These are phyloP conservation scores for Aspergillus sp. DNA, from an alignment of 2,329 filamentous ascomycete species.

Conservation along the genomic window DNA sequence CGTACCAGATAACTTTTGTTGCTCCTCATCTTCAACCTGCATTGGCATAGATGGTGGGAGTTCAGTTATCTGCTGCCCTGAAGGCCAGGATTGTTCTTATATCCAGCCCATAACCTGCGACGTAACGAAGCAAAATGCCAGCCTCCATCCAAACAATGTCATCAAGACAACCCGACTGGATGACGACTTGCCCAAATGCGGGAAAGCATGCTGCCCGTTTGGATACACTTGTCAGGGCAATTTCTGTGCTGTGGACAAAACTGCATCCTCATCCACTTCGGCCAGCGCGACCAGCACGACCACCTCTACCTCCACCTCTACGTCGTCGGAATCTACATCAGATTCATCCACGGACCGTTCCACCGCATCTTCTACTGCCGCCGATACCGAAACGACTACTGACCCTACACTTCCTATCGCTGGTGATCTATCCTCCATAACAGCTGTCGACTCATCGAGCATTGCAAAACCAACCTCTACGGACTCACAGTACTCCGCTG, in stretches of 20 bases:
- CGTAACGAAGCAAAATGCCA: conserved; percentile 42
- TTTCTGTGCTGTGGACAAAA: conserved; percentile 30
- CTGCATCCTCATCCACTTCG: conserved; percentile 23
- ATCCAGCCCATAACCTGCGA: conserved; percentile 47
- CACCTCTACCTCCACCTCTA: conserved; percentile 21
- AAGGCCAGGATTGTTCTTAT: conserved; percentile 39
- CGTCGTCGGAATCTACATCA: conserved; percentile 11
- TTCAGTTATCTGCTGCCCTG: conserved; percentile 49
- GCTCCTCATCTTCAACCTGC: conserved; percentile 41
- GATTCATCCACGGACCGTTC: not conserved
- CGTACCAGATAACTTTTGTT: conserved; percentile 46
- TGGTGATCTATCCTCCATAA: not conserved
- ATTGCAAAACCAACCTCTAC: conserved; percentile 10
- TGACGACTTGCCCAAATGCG: conserved; percentile 43
- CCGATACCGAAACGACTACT: not conserved
- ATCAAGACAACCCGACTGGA: conserved; percentile 45
- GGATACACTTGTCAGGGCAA: conserved; percentile 45
- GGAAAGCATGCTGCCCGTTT: conserved; percentile 46
- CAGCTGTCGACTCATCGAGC: not conserved
- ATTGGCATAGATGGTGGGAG: conserved; percentile 42
- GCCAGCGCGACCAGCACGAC: conserved; percentile 18
- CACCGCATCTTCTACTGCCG: not conserved
- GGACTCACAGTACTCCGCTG: conserved; percentile 7
- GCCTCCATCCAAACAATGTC: conserved; percentile 33
- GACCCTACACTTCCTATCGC: not conserved